Evolutionary conservation across 116 monocot species (phyloP), one percentile per base, ranked within the genome.

Genomic region (Posidonia oceanica): DNA sequence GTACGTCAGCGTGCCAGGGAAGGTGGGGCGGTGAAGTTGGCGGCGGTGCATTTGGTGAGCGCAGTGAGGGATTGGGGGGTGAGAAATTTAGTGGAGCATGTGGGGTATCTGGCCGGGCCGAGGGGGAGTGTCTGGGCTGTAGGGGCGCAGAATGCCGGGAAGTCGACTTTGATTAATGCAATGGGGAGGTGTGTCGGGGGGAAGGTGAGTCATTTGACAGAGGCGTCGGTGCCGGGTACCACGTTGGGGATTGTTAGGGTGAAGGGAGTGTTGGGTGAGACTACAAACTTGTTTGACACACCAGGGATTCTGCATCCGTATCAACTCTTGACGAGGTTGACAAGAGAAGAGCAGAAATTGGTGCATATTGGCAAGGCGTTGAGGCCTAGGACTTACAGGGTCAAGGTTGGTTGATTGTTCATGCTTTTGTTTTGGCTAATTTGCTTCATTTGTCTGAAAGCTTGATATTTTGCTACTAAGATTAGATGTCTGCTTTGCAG

Each of bases 111-210:
- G 20, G 92, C 82, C 0, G 97, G 92, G 2, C n/a, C 69, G 15
- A 81, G 89, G 69, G 97, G 97, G 58, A 89, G 89, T 61, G 97
- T 97, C 71, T 97, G 92, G 92, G 87, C 92, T 0, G 97, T 97
- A 3, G 97, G 97, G 5, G 86, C 97, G 7, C 92, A 92, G 85
- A 97, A 97, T 67, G 97, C 86, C 0, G 97, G 97, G 57, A 97
- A 97, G 59, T 97, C 97, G 13, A 97, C 97, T 3, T 68, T 97
- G 80, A 87, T 97, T 48, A 97, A 97, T 78, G 87, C 97, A 11
- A 89, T 97, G 89, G 89, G 80, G 51, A 78, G 77, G 75, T 85
- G 83, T 36, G 66, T 69, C 16, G 82, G 70, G 14, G 74, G 80
- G 39, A 75, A 78, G 66, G 52, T 58, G 66, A 75, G 68, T 67